Evolutionary conservation across 2,329 filamentous ascomycete genomes (phyloP).

Genomic region (Fusarium bactridioides): DNA sequence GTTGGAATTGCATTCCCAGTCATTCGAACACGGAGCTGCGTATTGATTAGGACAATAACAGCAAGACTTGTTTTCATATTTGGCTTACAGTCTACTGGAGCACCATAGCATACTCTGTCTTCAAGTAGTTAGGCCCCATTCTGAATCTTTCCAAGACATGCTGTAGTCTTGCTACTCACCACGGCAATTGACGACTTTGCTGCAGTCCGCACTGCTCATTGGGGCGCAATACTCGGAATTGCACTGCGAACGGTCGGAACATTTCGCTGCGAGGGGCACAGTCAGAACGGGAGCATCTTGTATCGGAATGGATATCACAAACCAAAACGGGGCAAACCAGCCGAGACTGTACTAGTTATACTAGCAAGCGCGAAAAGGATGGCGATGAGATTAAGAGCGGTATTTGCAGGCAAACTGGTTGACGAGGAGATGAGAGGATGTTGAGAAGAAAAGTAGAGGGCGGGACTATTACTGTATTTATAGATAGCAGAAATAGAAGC

Average conservation of each 20-base stretch:
- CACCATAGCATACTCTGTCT: neutral
- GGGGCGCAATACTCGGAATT: neutral
- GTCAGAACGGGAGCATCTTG: neutral
- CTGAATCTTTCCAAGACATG: neutral
- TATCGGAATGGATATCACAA: neutral
- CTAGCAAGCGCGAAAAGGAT: neutral
- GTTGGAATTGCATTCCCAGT: neutral
- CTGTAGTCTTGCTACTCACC: neutral
- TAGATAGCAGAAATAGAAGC: accelerated
- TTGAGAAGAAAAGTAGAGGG: accelerated
- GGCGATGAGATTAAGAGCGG: accelerated
- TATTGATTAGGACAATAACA: neutral
- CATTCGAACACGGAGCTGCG: neutral
- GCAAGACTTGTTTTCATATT: too few species aligned
- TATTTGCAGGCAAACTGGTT: accelerated
- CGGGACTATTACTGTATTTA: neutral
- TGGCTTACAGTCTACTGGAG: neutral
- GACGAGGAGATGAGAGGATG: too few species aligned
- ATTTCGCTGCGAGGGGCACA: neutral
- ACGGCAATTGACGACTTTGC: neutral
- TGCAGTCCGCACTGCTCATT: neutral
- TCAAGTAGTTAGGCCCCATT: neutral
- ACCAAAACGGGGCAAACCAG: neutral
- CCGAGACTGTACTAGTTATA: neutral
- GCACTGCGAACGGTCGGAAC: neutral